These are phyloP conservation scores for Mediolabrus comicus DNA, from an alignment of 108 stramenopile genomes.

Conservation along the genomic window DNA sequence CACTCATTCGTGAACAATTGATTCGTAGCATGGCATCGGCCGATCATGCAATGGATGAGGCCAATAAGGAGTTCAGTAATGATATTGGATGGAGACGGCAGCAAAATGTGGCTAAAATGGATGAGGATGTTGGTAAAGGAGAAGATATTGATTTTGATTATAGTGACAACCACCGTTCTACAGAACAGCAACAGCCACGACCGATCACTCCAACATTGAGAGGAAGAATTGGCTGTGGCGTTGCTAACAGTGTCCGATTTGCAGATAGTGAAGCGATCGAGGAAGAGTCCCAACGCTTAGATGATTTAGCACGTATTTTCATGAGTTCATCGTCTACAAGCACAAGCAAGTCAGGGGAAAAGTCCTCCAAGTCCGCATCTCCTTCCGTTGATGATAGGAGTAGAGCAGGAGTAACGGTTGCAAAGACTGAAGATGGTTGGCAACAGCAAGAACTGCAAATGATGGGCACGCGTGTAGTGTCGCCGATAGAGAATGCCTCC, in stretches of 20 bases:
- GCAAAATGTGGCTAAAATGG: not conserved
- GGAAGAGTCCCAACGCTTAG: conserved; percentile 38
- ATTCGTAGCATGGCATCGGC: conserved; percentile 30
- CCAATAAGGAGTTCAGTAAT: conserved; percentile 19
- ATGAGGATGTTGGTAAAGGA: not conserved
- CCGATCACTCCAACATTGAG: conserved; percentile 6
- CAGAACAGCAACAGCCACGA: not conserved
- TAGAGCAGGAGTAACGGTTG: not conserved
- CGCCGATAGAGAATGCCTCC: not conserved
- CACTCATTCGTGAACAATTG: conserved; percentile 40
- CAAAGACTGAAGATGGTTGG: not conserved
- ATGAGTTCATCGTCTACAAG: conserved; percentile 13
- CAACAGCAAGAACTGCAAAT: not conserved
- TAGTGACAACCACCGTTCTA: not conserved
- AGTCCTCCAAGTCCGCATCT: not conserved
- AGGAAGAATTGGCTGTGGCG: not conserved
- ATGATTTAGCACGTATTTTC: conserved; percentile 26
- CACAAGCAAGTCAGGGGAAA: not conserved
- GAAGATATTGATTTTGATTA: conserved; percentile 25
- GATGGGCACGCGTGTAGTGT: not conserved
- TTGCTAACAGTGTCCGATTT: conserved; percentile 4
- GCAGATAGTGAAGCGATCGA: conserved; percentile 5
- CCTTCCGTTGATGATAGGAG: not conserved
- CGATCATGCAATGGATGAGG: conserved; percentile 30
- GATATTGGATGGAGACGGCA: not conserved